Base-by-base conservation (phyloP, 2,329 filamentous ascomycete species). In the Escovopsis sp. region DNA sequence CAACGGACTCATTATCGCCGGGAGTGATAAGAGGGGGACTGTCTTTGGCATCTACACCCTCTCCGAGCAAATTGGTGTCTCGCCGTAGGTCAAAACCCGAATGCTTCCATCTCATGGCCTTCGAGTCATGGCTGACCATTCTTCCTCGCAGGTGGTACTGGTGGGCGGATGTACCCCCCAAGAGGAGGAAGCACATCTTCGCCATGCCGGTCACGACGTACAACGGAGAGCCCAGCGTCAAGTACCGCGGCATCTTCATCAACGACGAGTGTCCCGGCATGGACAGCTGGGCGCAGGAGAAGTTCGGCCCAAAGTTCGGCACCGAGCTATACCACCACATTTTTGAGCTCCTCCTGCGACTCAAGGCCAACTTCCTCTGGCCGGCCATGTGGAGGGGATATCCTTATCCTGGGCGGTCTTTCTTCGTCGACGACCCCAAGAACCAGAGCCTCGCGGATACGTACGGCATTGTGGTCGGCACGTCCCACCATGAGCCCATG, bases 401-500 rank as follows among this genome's bases (percentile, higher is more conserved):
- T 27, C 62, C 61, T 2, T 56, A 56, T 4, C 63, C 61, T 0
- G 61, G 62, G 8, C 65, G 65, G 26, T 70, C 70, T 42, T 79
- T 80, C 54, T 71, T 72, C 44, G 64, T 71, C 0, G 75, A 79
- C 33, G 74, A 79, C 35, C 57, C 64, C 0, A 54, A 62, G 6
- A 79, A 69, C 32, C 68, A 75, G 41, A 59, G 62, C 3, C 58
- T 73, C 4, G 75, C 75, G 0, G 69, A 79, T 37, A 65, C 68
- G 36, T 78, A 74, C 39, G 74, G 70, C 2, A 70, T 79, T 28
- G 71, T 77, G 3, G 68, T 79, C 50, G 72, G 70, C 3, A 76
- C 72, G 0, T 72, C 68, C 0, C 74, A 79, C 45, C 75, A 75
- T 11, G 75, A 79, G 49, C 75, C 75, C 0, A 73, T 79, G 72